Conservation (phyloP, 2,329 filamentous ascomycete genomes). For the Gaeumannomyces sp. region DNA sequence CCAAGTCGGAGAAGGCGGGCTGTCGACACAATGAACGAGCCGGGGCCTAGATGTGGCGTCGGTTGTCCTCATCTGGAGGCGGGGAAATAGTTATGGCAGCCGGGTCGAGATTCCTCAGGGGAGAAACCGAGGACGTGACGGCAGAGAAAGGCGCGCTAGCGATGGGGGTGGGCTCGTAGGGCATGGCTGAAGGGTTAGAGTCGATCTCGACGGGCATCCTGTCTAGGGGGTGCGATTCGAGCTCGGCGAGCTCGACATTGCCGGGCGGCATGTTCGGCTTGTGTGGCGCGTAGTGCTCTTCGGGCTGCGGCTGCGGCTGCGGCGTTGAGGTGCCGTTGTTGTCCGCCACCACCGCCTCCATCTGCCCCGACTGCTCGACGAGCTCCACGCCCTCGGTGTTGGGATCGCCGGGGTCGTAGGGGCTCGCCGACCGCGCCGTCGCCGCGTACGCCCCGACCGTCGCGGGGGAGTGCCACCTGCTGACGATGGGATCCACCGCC, state of each 20-base stretch:
- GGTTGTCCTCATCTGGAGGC: neutral
- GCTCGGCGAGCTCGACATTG: conserved; percentile 5
- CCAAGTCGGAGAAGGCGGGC: too few species aligned
- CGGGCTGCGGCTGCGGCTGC: neutral
- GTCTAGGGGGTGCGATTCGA: neutral
- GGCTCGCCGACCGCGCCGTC: neutral
- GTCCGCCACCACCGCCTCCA: conserved; percentile 4
- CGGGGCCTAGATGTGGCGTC: neutral
- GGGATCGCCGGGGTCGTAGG: neutral
- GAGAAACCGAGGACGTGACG: neutral
- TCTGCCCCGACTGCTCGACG: neutral
- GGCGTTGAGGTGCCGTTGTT: neutral
- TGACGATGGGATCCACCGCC: neutral
- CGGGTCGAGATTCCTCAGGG: neutral
- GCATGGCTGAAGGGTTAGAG: neutral
- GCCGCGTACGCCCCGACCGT: conserved; percentile 4
- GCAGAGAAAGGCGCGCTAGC: neutral
- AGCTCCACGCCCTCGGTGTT: neutral
- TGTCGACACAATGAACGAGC: neutral
- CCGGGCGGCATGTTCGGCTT: neutral
- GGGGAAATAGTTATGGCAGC: neutral
- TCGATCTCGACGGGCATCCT: conserved; percentile 7
- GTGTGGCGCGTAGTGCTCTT: conserved; percentile 4
- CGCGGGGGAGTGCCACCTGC: conserved; percentile 6
- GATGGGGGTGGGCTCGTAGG: conserved; percentile 1